Conservation (phyloP, 208 protist genomes). For the Porcisia deanei region DNA sequence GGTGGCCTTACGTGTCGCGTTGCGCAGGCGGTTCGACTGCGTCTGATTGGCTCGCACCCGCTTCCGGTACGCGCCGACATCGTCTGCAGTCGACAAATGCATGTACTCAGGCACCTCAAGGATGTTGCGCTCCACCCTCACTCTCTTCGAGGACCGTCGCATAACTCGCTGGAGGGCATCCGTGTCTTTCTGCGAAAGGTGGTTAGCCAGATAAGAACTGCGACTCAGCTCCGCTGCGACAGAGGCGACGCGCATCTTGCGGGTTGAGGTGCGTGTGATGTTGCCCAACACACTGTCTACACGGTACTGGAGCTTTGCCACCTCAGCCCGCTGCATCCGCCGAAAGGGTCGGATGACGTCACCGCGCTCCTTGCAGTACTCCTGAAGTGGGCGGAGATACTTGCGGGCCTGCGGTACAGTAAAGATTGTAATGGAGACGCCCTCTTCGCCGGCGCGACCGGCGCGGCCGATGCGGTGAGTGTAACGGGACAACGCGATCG, state of each 20-base stretch:
- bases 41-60: slow-evolving; percentile 70
- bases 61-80: slow-evolving; percentile 66
- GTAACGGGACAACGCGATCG: slow-evolving; percentile 89
- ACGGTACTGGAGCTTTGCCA: slow-evolving; percentile 84
- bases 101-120: slow-evolving; percentile 92
- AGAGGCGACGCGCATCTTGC: slow-evolving; percentile 80
- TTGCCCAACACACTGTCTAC: slow-evolving; percentile 82
- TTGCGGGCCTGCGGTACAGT: slow-evolving; percentile 68
- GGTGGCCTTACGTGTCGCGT: slow-evolving; percentile 34
- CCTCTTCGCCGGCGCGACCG: slow-evolving; percentile 85
- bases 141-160: slow-evolving; percentile 67
- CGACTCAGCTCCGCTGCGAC: slow-evolving; percentile 87
- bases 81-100: slow-evolving; percentile 64
- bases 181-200: slow-evolving; percentile 90
- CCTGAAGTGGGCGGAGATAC: slow-evolving; percentile 51
- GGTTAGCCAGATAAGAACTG: slow-evolving; percentile 89
- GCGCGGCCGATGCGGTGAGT: slow-evolving; percentile 96
- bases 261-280: slow-evolving; percentile 73
- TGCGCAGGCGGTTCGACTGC: slow-evolving; percentile 37
- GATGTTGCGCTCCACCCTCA: slow-evolving; percentile 85
- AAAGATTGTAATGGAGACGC: slow-evolving; percentile 91
- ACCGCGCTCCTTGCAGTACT: slow-evolving; percentile 56
- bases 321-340: slow-evolving; percentile 70
- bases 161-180: slow-evolving; percentile 87
- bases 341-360: slow-evolving; percentile 70